Conservation (phyloP, 306 rosid genomes). For the Trifolium subterraneum region DNA sequence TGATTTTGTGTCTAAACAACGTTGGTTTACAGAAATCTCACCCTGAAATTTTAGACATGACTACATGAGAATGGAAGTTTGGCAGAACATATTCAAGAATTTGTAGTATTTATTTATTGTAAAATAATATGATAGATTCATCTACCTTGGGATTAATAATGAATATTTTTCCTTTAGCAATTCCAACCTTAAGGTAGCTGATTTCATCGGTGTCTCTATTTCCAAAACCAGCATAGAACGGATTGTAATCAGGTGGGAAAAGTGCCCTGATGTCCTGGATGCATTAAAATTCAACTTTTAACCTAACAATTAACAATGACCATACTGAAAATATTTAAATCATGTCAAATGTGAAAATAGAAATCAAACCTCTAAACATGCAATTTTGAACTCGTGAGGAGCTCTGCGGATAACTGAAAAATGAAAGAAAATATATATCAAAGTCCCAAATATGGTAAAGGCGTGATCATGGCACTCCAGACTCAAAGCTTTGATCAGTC, state of each 20-base stretch:
- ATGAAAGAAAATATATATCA: not conserved
- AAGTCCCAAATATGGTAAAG: constrained; percentile 17
- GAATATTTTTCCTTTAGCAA: constrained; percentile 87
- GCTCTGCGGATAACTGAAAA: constrained; percentile 90
- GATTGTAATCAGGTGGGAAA: constrained; percentile 89
- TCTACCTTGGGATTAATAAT: constrained; percentile 89
- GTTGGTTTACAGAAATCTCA: constrained; percentile 82
- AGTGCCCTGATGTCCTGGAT: constrained; percentile 79
- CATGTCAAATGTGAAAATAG: constrained; percentile 17
- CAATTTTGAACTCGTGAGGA: constrained; percentile 97
- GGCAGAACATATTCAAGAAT: constrained; percentile 17
- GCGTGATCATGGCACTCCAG: not conserved
- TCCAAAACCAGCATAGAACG: constrained; percentile 99
- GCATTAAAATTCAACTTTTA: constrained; percentile 36
- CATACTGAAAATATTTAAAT: constrained; percentile 23
- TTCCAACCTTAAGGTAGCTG: constrained; percentile 93
- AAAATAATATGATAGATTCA: constrained; percentile 30
- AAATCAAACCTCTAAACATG: constrained; percentile 87
- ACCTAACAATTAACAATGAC: constrained; percentile 23
- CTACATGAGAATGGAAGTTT: constrained; percentile 41
- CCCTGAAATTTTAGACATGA: constrained; percentile 61
- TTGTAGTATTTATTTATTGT: constrained; percentile 12
- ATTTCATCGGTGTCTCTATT: constrained; percentile 92
- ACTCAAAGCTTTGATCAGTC: constrained; percentile 2
- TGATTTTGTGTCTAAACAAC: constrained; percentile 69